Base-by-base conservation (phyloP, 148 eudicot genomes). In the Camellia japonica region DNA sequence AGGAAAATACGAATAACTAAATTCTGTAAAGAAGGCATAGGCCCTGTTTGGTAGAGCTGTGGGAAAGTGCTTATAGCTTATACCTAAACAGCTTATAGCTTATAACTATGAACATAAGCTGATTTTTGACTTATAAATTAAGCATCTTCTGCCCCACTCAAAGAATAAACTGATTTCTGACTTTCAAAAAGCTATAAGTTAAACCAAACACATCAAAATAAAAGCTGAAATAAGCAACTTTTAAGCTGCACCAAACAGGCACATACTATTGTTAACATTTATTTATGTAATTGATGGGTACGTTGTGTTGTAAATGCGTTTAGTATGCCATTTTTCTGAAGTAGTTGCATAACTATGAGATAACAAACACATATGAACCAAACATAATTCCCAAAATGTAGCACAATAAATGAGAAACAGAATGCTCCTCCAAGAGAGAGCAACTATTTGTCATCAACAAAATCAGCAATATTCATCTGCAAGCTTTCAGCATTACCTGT, bases 401-500 rank as follows among this genome's bases (percentile, higher is more conserved):
- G 72, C 23, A 18, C 19, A 16, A 44, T 46, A 46, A 46, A 44
- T 18, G 2, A 18, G 30, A 69, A 69, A 69, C 9, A 69, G 19
- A 46, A 6, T 18, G 23, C 47, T 13, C 19, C 6, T 68, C 51
- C 18, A 13, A 14, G 46, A 68, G 71, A 9, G 42, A 0, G 58
- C 7, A 3, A 42, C 61, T 10, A 58, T 58, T 7, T 9, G 9
- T 14, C 61, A 10, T 58, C 16, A 10, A 58, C 15, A 23, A 65
- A 23, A 30, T 23, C 42, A 20, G 4, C 43, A 42, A 67, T 67
- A 47, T 67, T 13, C 47, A 41, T 38, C 3, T 23, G 68, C 11
- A 64, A 18, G 42, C 9, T 20, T 78, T 66, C 63, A 80, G 55
- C 49, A 80, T 82, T 73, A 92, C 97, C 97, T 87, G 93, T 58